These are phyloP conservation scores for Aethionema arabicum DNA, from an alignment of 345 rosid genomes.

Conservation along the genomic window DNA sequence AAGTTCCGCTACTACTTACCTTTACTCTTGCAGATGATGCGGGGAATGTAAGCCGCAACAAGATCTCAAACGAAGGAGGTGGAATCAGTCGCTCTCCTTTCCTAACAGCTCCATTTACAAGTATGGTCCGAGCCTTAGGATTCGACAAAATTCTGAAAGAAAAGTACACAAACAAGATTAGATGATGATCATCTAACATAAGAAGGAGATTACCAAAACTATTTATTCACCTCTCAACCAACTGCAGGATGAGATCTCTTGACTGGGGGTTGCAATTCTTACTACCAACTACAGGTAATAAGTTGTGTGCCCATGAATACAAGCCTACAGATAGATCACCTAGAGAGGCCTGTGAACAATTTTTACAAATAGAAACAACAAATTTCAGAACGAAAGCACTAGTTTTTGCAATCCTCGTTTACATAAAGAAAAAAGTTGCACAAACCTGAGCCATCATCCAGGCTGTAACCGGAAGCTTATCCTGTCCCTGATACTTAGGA, in stretches of 20 bases:
- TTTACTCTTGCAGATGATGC: constrained; percentile 60
- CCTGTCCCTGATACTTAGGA: constrained; percentile 75
- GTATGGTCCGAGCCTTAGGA: constrained; percentile 61
- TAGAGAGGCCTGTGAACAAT: constrained; percentile 52
- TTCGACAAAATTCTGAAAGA: constrained; percentile 53
- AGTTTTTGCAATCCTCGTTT: not conserved
- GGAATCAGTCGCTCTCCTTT: constrained; percentile 71
- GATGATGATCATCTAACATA: not conserved
- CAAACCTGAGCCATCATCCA: constrained; percentile 81
- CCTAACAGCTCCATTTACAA: constrained; percentile 68
- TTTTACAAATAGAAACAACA: not conserved
- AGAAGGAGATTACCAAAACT: constrained; percentile 8
- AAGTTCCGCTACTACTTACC: constrained; percentile 40
- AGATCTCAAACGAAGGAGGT: constrained; percentile 58
- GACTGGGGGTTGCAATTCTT: constrained; percentile 68
- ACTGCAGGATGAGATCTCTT: constrained; percentile 70
- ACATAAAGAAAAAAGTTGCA: not conserved
- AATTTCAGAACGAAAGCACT: constrained; percentile 16
- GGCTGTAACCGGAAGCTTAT: constrained; percentile 61
- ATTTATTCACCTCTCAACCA: constrained; percentile 44
- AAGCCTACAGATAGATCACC: constrained; percentile 71
- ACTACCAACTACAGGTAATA: constrained; percentile 48
- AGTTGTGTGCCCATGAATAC: constrained; percentile 60
- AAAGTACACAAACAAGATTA: constrained; percentile 9
- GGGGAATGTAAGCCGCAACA: constrained; percentile 65